Conservation (phyloP, 768 basidiomycete genomes). For the Cystofilobasidium macerans region DNA sequence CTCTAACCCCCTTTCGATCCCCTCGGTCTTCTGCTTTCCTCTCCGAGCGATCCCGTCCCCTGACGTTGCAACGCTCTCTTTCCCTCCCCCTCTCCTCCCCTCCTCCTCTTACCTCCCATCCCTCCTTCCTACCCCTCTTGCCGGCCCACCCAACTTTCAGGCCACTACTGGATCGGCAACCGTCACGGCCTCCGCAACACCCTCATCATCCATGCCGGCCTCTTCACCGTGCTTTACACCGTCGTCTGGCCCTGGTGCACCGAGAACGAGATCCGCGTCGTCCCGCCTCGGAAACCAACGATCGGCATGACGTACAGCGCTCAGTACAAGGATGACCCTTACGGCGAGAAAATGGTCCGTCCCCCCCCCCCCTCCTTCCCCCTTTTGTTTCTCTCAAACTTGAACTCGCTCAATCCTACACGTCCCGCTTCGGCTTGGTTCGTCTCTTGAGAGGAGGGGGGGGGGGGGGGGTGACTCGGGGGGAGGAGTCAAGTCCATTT, state of each 20-base stretch:
- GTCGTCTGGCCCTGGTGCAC: slow-evolving; percentile 1
- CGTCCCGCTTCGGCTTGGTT: no score
- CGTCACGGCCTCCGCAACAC: background rate
- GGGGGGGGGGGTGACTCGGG: no score
- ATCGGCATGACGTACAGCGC: background rate
- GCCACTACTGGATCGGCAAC: background rate
- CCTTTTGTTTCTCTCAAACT: background rate
- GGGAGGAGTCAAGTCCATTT: no score
- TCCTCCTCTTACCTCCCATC: no score
- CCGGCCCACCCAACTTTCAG: background rate
- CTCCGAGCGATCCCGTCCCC: no score
- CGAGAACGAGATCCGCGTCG: background rate
- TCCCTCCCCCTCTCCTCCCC: no score
- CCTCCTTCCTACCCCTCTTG: background rate
- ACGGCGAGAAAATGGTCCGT: slow-evolving; percentile 5
- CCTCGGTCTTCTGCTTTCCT: no score
- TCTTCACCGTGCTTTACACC: background rate
- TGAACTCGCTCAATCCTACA: no score
- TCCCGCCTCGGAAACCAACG: background rate
- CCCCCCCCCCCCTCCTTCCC: background rate
- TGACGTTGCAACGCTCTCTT: no score
- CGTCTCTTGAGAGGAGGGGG: no score
- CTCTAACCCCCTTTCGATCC: no score
- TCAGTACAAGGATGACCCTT: slow-evolving; percentile 2
- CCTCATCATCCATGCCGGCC: background rate